Evolutionary conservation across 371 early-diverging fungal genomes (phyloP), one percentile per base, ranked within the genome.

Genomic region (Dinochytrium kinnereticum): DNA sequence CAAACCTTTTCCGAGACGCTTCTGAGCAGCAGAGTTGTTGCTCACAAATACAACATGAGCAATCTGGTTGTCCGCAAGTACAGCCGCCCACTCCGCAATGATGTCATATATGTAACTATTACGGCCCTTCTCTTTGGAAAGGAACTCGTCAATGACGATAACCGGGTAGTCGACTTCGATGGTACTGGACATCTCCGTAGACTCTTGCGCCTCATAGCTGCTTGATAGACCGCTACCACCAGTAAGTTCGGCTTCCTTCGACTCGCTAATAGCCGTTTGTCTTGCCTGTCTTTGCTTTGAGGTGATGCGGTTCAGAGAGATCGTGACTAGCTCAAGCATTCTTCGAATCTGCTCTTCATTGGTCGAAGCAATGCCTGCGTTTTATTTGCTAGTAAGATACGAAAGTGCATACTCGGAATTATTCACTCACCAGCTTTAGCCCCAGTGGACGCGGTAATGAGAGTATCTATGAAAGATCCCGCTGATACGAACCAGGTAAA

Each of bases 11-110:
- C 90, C 89, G 1, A 96, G 74, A 0, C 85, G 84, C 74, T 92
- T 93, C 70, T 86, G 76, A 0, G 91, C 91, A 39, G 86, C 85
- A 39, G 92, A 91, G 80, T 92, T 93, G 70, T 91, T 90, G 66
- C 89, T 91, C 1, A 95, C 89, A 78, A 96, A 92, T 19, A 98
- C 86, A n/a, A 96, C 95, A 80, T 98, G 95, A 0, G 96, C 96
- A 64, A 94, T 57, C 49, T 78, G 77, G 30, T 77, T 65, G 51
- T 85, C 82, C 21, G 76, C 70, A 24, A 78, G 31, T 28, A 74
- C 50, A 0, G 76, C 77, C 1, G 79, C 84, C 84, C 84, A 84
- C 76, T 95, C 90, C 3, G 95, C 87, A 19, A 96, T 59, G 26
- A 88, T 82, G 19, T 91, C 90, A 86, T 93, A 92, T 17, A 85